phyloP scores from a whole-genome alignment of 176 grass and related monocot species.

The Carex scoparia region DNA sequence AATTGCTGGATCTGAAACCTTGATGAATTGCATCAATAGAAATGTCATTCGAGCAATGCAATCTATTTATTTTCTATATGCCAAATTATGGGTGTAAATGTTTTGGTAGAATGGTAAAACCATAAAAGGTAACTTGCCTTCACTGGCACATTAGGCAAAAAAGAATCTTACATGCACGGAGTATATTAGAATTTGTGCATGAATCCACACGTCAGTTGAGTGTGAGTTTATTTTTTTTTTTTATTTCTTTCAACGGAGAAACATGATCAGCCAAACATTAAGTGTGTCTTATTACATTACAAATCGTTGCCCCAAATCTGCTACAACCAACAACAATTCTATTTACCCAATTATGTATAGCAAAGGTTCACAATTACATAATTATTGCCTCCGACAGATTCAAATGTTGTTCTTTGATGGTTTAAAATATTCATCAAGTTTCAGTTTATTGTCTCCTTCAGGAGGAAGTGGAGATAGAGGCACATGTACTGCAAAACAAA shows the following conservation, averaged over 20 bases:
- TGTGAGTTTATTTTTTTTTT: not conserved
- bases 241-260: not conserved
- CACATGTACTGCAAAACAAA: slow-evolving; percentile 29
- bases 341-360: not conserved
- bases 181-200: not conserved
- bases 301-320: not conserved
- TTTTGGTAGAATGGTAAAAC: not conserved
- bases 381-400: not conserved
- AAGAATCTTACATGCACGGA: not conserved
- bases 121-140: not conserved
- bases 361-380: not conserved
- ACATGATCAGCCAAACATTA: not conserved
- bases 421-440: not conserved
- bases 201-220: not conserved
- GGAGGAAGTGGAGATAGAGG: slow-evolving; percentile 45
- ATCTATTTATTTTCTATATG: not conserved
- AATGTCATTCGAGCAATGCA: not conserved
- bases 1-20: not conserved
- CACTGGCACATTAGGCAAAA: not conserved
- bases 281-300: not conserved
- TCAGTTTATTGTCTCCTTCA: not conserved
- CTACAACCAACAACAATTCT: not conserved
- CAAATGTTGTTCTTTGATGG: not conserved
- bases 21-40: not conserved
- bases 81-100: not conserved